These are phyloP conservation scores for Dalbergia oliveri DNA, from an alignment of 306 rosid species.

Conservation along the genomic window DNA sequence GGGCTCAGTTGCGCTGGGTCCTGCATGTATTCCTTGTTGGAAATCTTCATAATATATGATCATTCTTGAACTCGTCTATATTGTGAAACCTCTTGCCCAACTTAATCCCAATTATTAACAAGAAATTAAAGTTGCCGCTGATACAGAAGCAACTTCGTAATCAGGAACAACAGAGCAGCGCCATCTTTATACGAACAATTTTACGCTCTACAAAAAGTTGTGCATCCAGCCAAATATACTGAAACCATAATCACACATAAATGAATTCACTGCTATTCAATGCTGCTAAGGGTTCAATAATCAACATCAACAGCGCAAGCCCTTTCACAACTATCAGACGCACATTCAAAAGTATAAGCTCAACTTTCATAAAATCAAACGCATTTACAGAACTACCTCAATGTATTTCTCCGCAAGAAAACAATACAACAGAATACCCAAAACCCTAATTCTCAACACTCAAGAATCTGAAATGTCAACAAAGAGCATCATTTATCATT, in stretches of 20 bases:
- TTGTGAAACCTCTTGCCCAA: neutral
- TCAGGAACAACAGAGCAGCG: neutral
- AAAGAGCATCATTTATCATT: neutral
- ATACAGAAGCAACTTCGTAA: neutral
- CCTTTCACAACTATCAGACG: neutral
- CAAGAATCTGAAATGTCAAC: neutral
- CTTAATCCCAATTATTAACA: neutral
- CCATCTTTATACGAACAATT: no score
- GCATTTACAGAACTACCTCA: neutral
- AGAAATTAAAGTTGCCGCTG: neutral
- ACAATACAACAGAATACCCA: neutral
- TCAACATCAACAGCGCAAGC: neutral
- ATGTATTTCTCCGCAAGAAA: neutral
- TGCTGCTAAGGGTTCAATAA: no score
- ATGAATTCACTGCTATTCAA: neutral
- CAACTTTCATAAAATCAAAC: neutral
- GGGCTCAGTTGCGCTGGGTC: no score
- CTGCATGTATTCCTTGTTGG: neutral
- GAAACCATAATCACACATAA: neutral
- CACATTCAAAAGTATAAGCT: neutral
- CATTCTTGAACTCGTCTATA: neutral
- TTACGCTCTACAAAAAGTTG: no score
- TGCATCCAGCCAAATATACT: no score
- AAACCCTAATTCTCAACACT: neutral
- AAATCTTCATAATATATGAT: neutral